phyloP scores from a whole-genome alignment of 2,329 filamentous ascomycete species.

The Pseudopyrenochaeta lycopersici region DNA sequence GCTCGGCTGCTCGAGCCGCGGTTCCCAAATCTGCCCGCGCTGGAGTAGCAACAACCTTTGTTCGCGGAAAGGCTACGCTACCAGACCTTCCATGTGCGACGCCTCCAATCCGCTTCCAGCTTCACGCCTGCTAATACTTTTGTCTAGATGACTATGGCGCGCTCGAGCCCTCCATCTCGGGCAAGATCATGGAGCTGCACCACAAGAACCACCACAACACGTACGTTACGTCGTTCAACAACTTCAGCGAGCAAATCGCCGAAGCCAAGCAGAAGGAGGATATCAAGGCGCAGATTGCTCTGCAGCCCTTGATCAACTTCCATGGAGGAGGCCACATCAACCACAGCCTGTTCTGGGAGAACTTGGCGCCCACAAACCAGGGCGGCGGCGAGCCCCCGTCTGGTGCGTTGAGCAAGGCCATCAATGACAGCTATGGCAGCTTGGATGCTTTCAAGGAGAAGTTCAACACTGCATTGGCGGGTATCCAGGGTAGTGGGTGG shows the following conservation, averaged over 20 bases:
- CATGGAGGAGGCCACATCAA: conserved; percentile 74
- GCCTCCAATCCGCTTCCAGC: background rate
- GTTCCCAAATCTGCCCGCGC: conserved; percentile 70
- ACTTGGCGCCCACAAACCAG: conserved; percentile 71
- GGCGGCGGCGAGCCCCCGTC: conserved; percentile 72
- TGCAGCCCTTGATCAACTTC: conserved; percentile 70
- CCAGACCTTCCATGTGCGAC: conserved; percentile 83
- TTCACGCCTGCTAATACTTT: conserved; percentile 5
- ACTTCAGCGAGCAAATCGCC: conserved; percentile 75
- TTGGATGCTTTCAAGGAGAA: conserved; percentile 68
- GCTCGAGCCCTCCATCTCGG: conserved; percentile 83
- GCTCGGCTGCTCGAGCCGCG: conserved; percentile 75
- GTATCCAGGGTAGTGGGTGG: conserved; percentile 73
- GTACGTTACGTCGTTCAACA: conserved; percentile 90
- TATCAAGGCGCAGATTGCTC: conserved; percentile 62
- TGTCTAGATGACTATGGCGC: conserved; percentile 89
- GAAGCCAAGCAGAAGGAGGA: conserved; percentile 65
- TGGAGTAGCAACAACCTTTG: conserved; percentile 76
- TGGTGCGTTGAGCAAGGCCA: conserved; percentile 65
- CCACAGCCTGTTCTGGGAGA: conserved; percentile 75
- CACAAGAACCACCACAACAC: conserved; percentile 95
- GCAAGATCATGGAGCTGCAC: conserved; percentile 96
- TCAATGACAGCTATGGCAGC: conserved; percentile 67
- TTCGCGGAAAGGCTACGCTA: conserved; percentile 88
- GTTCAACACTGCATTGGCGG: conserved; percentile 70